Base-by-base conservation (phyloP, 2,329 filamentous ascomycete genomes). In the Aspergillus felis region DNA sequence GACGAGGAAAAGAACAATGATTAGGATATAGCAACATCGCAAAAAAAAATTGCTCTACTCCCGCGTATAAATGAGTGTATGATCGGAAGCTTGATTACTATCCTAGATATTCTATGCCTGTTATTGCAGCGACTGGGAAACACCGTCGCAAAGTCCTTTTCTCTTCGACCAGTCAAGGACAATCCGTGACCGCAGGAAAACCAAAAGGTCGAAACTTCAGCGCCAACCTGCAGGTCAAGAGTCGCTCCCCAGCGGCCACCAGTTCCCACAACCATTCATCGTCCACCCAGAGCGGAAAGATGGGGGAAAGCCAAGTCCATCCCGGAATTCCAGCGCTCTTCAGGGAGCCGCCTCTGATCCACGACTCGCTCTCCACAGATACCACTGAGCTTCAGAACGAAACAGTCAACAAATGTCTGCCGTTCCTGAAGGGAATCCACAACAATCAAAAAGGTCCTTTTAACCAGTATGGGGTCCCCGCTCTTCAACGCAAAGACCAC, bases 401-500 rank as follows among this genome's bases (percentile, higher is more conserved):
- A 56, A 93, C 89, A 0, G 78, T 91, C 55, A 75, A 84, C 41
- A 82, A 84, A 66, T 90, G 90, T 66, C 75, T 92, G 29, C 87
- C 88, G 0, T 88, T 87, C 62, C 79, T 96, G 17, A 76, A 78
- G 35, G 76, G 77, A 69, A 70, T 67, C 52, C 71, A 74, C n/a
- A 80, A 77, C 46, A 78, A 79, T 51, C 78, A 82, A 57, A 77
- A 79, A 25, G 73, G 75, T 22, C 73, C 75, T 27, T 82, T 84
- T 75, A 96, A 96, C 75, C 77, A 76, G 53, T 80, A 87, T 71
- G 92, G 91, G 14, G 78, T 97, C 38, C 90, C 91, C 14, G 81
- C 81, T 56, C 83, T 99, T n/a, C 82, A 87, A 64, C 85, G 88
- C 46, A 77, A 79, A 57, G 74, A 76, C 46, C 85, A 87, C 68